Percentiles rank a stretch among this genome's conserved stretches.
These are phyloP conservation scores for Starmerella geochares DNA, from an alignment of 805 yeast genomes.

Conservation along the genomic window DNA sequence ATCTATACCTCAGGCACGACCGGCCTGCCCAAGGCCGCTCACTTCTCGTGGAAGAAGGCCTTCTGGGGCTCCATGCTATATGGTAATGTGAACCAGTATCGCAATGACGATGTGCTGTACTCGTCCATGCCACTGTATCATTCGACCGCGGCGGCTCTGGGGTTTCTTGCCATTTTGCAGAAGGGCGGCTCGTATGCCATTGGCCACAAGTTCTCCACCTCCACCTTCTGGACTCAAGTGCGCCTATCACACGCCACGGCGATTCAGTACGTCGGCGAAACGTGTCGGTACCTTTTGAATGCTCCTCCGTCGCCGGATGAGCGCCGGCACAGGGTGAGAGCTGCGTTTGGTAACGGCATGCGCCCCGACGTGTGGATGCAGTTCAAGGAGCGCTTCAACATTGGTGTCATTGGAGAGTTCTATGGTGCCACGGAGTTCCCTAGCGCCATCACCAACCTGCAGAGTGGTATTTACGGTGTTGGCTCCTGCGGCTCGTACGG, in stretches of 20 bases:
- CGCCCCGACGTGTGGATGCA: conserved; percentile 80
- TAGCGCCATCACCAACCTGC: conserved; percentile 71
- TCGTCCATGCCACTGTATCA: conserved; percentile 95
- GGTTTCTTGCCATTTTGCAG: conserved; percentile 58
- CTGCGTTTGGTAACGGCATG: conserved; percentile 86
- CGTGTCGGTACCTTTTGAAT: conserved; percentile 72
- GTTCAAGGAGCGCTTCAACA: conserved; percentile 66
- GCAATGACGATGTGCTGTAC: conserved; percentile 49
- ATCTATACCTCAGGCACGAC: conserved; percentile 93
- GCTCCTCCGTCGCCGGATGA: conserved; percentile 56
- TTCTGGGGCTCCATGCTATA: conserved; percentile 60
- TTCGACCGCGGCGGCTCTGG: conserved; percentile 83
- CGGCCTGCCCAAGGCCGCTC: conserved; percentile 88
- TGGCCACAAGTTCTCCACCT: conserved; percentile 71
- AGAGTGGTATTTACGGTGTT: conserved; percentile 65
- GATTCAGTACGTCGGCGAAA: conserved; percentile 90
- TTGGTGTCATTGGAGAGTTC: conserved; percentile 73
- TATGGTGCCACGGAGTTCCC: conserved; percentile 93
- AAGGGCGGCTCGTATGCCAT: conserved; percentile 69
- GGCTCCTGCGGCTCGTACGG: conserved; percentile 87
- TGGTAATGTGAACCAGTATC: conserved; percentile 55
- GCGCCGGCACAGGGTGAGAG: conserved; percentile 45
- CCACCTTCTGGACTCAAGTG: conserved; percentile 84
- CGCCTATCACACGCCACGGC: conserved; percentile 61
- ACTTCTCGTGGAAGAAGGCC: conserved; percentile 82